Base-by-base conservation (phyloP, 2,329 filamentous ascomycete genomes). In the Lachnellula hyalina region DNA sequence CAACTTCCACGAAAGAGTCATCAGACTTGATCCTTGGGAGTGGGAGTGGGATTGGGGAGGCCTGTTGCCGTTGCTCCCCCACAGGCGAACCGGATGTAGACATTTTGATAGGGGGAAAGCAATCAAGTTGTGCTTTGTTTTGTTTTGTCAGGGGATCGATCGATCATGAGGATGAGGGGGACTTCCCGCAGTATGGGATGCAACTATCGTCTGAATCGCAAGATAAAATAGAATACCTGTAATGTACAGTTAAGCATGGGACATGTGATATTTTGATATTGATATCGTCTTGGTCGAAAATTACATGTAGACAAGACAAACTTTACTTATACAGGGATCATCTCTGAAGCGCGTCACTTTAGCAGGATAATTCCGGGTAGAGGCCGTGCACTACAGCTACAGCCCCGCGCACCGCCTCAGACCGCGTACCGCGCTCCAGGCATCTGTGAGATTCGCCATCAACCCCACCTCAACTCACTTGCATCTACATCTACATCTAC, bases 1-100 rank as follows among this genome's bases (percentile, higher is more conserved):
- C 79, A 32, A 89, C 75, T 9, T 77, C 74, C 46, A 82, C 80
- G 63, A 89, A 87, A 34, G 72, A 70, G 62, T 88, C 84, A 21
- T 77, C 72, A 15, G 77, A 71, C 8, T 67, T 68, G 62, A 89
- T 85, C 44, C 79, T 72, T 11, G 84, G 84, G 35, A 85, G 72
- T 44, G 38, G 5, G 38, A 14, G 5, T 11, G 84, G 84, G 35
- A 85, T 72, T 44, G 38, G 5, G 38, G 38, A 40, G 38, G 38
- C 8, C 17, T 9, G 38, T 17, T 40, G 38, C 14, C 6, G 6
- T 25, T 25, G 25, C 21, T 40, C 17, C 15, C 28, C 28, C 7
- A 40, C 9, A 17, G 38, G 38, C 38, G 38, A n/a, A 8, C 15
- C 38, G 17, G 38, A 40, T 17, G 17, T 40, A 40, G 15, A n/a